phyloP scores from a whole-genome alignment of 352 stramenopile species.

The Paralagenidium karlingii region DNA sequence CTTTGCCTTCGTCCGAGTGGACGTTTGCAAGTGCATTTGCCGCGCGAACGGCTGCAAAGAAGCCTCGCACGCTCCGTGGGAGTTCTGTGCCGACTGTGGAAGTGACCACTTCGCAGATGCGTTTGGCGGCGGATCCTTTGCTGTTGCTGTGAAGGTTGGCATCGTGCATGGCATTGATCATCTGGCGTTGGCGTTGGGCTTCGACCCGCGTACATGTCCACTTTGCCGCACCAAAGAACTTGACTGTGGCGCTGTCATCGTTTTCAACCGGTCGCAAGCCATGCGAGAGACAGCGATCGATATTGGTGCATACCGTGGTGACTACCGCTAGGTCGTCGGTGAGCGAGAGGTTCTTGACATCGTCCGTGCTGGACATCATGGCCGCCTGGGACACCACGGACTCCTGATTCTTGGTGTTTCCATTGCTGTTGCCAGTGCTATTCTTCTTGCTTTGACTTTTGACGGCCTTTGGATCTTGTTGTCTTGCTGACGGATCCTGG shows the following conservation, averaged over 20 bases:
- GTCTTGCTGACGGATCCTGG: slow-evolving; percentile 10
- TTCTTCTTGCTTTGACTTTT: background rate
- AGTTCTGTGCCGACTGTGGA: slow-evolving; percentile 60
- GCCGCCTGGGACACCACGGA: slow-evolving; percentile 15
- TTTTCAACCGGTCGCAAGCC: slow-evolving; percentile 48
- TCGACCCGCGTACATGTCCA: slow-evolving; percentile 75
- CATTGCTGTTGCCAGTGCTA: slow-evolving; percentile 3
- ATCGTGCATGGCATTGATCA: slow-evolving; percentile 50
- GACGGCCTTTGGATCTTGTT: slow-evolving; percentile 4
- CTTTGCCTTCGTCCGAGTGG: slow-evolving; percentile 58
- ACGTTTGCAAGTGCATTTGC: slow-evolving; percentile 54
- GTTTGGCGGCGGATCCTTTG: slow-evolving; percentile 8
- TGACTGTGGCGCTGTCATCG: slow-evolving; percentile 44
- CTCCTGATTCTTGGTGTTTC: too few species aligned
- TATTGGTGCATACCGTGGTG: slow-evolving; percentile 51
- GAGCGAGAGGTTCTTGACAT: slow-evolving; percentile 47
- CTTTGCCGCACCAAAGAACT: slow-evolving; percentile 80
- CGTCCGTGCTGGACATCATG: slow-evolving; percentile 69
- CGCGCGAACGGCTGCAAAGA: slow-evolving; percentile 42
- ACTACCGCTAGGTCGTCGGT: slow-evolving; percentile 59
- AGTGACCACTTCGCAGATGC: slow-evolving; percentile 52
- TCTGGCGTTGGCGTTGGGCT: slow-evolving; percentile 51
- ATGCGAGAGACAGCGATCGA: slow-evolving; percentile 60
- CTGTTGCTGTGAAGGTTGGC: slow-evolving; percentile 4
- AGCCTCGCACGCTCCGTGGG: slow-evolving; percentile 48